Percentiles rank a stretch among this genome's conserved stretches.
Conservation (phyloP, 78 protist genomes). For the Mantamonas sphyraenae region DNA sequence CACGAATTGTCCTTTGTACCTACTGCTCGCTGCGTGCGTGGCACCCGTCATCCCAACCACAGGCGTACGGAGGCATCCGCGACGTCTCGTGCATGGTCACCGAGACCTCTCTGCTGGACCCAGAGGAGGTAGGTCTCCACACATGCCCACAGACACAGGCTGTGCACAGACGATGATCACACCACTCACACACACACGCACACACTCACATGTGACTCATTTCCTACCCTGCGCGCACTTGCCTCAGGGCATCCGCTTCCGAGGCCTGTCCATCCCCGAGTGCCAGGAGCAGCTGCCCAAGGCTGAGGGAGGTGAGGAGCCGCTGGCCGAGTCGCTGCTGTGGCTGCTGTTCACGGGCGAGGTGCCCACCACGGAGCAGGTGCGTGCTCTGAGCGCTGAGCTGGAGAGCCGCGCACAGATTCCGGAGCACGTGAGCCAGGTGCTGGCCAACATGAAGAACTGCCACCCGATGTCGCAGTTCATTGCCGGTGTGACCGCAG, state of each 20-base stretch:
- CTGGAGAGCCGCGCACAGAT: constrained; percentile 20
- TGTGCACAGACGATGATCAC: neutral
- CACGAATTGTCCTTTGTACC: neutral
- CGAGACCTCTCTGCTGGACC: constrained; percentile 89
- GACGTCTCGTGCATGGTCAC: constrained; percentile 79
- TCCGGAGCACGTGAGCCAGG: constrained; percentile 52
- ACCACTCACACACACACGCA: neutral
- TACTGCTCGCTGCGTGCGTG: neutral
- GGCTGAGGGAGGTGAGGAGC: constrained; percentile 82
- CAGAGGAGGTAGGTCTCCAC: constrained; percentile 46
- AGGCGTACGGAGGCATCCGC: constrained; percentile 94
- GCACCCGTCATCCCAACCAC: neutral
- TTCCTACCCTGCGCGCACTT: no score
- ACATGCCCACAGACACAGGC: neutral
- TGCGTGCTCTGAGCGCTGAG: constrained; percentile 3
- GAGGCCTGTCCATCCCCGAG: constrained; percentile 77
- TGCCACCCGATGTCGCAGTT: constrained; percentile 96
- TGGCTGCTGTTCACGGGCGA: constrained; percentile 95
- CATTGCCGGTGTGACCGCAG: constrained; percentile 53
- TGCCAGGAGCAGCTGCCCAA: constrained; percentile 81
- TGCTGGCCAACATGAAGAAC: constrained; percentile 61
- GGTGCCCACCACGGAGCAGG: constrained; percentile 73
- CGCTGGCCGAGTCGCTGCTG: constrained; percentile 83
- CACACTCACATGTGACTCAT: no score
- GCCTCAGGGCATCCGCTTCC: constrained; percentile 89